Conservation (phyloP, 176 grass and related monocot genomes). For the Pharus latifolius region DNA sequence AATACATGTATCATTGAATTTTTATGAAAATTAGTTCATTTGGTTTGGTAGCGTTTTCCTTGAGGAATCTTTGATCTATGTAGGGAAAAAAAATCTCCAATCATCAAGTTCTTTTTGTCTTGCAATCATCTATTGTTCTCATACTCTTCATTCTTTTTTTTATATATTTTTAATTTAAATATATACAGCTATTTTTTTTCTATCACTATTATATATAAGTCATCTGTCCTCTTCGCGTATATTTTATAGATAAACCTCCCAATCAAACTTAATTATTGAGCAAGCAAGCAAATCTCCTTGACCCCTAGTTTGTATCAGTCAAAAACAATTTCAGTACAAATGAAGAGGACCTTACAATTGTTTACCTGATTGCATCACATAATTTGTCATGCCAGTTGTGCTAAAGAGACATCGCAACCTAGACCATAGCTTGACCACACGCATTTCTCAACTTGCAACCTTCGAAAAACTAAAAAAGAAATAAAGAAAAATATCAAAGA, state of each 20-base stretch:
- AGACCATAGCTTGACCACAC: slow-evolving; percentile 13
- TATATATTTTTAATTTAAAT: too few species aligned
- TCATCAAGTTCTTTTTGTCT: too few species aligned
- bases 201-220: too few species aligned
- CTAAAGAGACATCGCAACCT: not conserved
- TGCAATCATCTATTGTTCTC: too few species aligned
- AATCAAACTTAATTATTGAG: not conserved
- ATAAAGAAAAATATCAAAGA: not conserved
- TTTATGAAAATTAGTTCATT: too few species aligned
- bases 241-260: not conserved
- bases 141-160: too few species aligned
- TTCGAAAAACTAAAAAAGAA: not conserved
- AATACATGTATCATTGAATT: too few species aligned
- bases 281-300: not conserved
- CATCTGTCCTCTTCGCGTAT: not conserved
- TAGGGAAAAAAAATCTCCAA: too few species aligned
- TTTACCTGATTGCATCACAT: not conserved
- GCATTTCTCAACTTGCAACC: not conserved
- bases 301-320: not conserved
- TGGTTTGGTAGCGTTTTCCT: too few species aligned
- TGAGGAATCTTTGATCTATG: too few species aligned
- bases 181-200: too few species aligned
- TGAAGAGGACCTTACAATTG: slow-evolving; percentile 20
- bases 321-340: not conserved
- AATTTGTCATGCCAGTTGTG: not conserved